Percentiles rank a stretch among this genome's conserved stretches.
Conservation (phyloP, 2,329 filamentous ascomycete species). For the Triangularia setosa region DNA sequence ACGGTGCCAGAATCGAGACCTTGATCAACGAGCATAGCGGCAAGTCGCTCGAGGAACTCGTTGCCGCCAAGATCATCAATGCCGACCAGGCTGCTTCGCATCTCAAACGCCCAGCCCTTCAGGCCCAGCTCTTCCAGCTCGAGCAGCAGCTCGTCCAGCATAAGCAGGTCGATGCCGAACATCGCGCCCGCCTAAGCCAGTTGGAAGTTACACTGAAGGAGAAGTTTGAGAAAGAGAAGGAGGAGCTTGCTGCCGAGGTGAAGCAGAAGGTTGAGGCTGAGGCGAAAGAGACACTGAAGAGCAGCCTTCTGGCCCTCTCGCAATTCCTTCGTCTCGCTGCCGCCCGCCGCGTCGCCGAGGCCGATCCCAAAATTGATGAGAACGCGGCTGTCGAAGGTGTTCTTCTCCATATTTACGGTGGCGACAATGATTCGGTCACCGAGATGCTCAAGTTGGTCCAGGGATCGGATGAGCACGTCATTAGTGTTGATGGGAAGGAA, state of each 20-base stretch:
- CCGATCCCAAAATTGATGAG: conserved; percentile 62
- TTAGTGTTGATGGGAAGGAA: conserved; percentile 60
- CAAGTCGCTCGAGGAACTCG: conserved; percentile 70
- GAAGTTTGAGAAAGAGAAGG: conserved; percentile 51
- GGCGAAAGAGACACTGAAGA: conserved; percentile 53
- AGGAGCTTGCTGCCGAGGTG: conserved; percentile 48
- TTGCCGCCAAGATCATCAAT: conserved; percentile 70
- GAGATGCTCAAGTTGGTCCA: conserved; percentile 75
- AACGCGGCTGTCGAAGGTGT: conserved; percentile 78
- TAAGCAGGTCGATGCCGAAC: conserved; percentile 72
- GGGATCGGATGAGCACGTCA: conserved; percentile 63
- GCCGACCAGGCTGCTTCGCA: conserved; percentile 73
- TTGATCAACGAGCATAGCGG: conserved; percentile 66
- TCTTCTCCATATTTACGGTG: conserved; percentile 72
- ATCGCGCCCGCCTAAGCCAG: conserved; percentile 56
- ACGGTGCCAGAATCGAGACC: conserved; percentile 67
- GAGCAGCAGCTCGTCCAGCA: conserved; percentile 72
- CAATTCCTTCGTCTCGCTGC: conserved; percentile 79
- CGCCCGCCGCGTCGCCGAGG: conserved; percentile 67
- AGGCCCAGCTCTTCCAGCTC: conserved; percentile 62
- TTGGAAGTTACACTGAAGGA: conserved; percentile 54
- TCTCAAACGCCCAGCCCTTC: conserved; percentile 70
- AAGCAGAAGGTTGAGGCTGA: conserved; percentile 54
- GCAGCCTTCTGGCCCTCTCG: conserved; percentile 66
- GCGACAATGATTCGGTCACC: conserved; percentile 68